Evolutionary conservation across 495 filamentous ascomycete species (phyloP).

Genomic region (Penicillium goetzii): DNA sequence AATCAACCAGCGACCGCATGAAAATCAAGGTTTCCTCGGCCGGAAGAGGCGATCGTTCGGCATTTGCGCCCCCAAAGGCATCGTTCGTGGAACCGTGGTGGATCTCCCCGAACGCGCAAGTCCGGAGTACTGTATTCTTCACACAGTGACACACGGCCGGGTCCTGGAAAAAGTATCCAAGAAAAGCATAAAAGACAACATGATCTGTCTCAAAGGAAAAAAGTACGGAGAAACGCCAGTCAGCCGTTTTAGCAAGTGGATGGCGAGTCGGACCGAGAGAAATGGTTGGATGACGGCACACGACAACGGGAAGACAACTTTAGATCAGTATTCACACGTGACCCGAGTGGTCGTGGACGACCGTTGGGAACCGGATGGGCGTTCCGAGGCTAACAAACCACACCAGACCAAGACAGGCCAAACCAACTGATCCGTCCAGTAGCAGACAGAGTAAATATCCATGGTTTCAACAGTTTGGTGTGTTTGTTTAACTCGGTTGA

Average conservation of each 20-base stretch:
- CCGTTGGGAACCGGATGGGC: slow-evolving; percentile 1
- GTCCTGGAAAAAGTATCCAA: not conserved
- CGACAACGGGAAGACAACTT: not conserved
- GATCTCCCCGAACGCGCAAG: slow-evolving; percentile 13
- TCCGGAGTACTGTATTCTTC: slow-evolving; percentile 4
- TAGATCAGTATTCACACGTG: not conserved
- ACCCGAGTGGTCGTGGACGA: not conserved
- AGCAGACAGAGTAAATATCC: not conserved
- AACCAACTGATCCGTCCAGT: not conserved
- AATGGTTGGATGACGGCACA: not conserved
- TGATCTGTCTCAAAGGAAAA: not conserved
- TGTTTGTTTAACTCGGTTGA: not conserved
- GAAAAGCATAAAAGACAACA: not conserved
- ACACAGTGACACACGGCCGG: not conserved
- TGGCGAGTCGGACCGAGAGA: not conserved
- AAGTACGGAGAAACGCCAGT: not conserved
- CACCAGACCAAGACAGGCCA: not conserved
- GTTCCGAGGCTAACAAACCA: not conserved
- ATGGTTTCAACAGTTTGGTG: not conserved
- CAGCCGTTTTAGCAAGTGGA: not conserved
- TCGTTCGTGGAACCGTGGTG: slow-evolving; percentile 23
- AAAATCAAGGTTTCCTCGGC: slow-evolving; percentile 27
- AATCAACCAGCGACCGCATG: not conserved
- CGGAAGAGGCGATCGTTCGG: slow-evolving; percentile 34
- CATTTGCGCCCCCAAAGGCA: slow-evolving; percentile 12